Conservation (phyloP, 768 basidiomycete species). For the Arthromyces matolae region DNA sequence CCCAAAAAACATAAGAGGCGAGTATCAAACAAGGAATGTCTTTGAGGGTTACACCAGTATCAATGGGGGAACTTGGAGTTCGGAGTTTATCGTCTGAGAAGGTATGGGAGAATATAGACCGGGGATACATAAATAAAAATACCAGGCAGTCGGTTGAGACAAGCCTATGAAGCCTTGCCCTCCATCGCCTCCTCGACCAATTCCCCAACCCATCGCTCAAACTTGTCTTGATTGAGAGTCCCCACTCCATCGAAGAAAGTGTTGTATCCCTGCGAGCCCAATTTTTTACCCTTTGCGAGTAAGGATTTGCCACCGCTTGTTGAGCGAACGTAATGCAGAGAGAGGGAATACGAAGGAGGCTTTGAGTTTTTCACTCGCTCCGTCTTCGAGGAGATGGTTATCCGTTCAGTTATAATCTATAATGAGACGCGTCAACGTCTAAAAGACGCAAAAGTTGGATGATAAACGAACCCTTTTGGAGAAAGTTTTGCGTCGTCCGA, state of each 20-base stretch:
- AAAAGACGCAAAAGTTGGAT: slow-evolving; percentile 1
- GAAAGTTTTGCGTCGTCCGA: slow-evolving; percentile 86
- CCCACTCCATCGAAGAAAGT: slow-evolving; percentile 82
- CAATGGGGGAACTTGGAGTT: too few relatives aligned
- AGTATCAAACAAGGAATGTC: too few relatives aligned
- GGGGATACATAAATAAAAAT: background rate
- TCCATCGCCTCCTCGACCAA: slow-evolving; percentile 73
- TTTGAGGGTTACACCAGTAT: too few relatives aligned
- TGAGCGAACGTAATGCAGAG: slow-evolving; percentile 70
- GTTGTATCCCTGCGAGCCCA: slow-evolving; percentile 55
- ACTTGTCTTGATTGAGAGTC: slow-evolving; percentile 67
- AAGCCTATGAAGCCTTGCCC: slow-evolving; percentile 43
- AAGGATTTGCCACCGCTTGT: slow-evolving; percentile 85
- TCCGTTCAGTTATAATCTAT: slow-evolving; percentile 87
- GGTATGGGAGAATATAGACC: background rate
- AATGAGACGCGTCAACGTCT: slow-evolving; percentile 30
- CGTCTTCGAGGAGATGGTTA: slow-evolving; percentile 74
- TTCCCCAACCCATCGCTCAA: slow-evolving; percentile 77
- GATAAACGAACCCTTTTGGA: slow-evolving; percentile 67
- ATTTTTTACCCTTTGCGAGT: slow-evolving; percentile 64
- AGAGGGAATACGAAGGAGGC: slow-evolving; percentile 66
- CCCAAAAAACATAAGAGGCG: too few relatives aligned
- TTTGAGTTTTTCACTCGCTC: slow-evolving; percentile 47
- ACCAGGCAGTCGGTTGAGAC: background rate
- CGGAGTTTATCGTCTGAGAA: background rate